A percentile compares a stretch with the other conserved stretches of the same genome.
Evolutionary conservation across 169 alveolate species (phyloP).

Genomic region (Plasmodium malariae): DNA sequence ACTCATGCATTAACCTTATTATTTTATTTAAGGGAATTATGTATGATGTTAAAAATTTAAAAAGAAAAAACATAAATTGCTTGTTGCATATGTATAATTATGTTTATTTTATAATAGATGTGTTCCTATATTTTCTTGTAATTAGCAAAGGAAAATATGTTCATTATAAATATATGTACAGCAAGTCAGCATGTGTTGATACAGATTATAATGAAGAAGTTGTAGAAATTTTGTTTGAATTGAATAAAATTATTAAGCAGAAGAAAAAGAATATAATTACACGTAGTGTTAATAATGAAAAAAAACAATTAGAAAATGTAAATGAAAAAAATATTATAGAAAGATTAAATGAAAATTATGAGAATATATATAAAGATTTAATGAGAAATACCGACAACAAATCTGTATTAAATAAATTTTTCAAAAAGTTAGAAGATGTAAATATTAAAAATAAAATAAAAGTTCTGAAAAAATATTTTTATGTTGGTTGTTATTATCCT

Average conservation of each 20-base stretch:
- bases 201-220: constrained; percentile 61
- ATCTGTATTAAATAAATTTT: constrained; percentile 37
- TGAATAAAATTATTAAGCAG: constrained; percentile 62
- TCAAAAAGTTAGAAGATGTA: constrained; percentile 51
- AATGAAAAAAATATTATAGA: constrained; percentile 69
- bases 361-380: constrained; percentile 53
- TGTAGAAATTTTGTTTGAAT: constrained; percentile 44
- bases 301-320: constrained; percentile 32
- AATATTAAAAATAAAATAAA: constrained; percentile 54
- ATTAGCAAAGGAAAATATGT: constrained; percentile 71
- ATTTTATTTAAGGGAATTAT: constrained; percentile 74
- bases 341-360: constrained; percentile 55
- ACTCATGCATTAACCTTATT: constrained; percentile 60
- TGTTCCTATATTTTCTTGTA: constrained; percentile 53
- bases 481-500: constrained; percentile 64
- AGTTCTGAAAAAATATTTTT: constrained; percentile 53
- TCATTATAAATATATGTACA: constrained; percentile 67
- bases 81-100: constrained; percentile 72
- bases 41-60: constrained; percentile 73
- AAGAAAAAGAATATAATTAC: constrained; percentile 18
- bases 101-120: constrained; percentile 45
- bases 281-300: neutral
- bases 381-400: constrained; percentile 28
- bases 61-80: constrained; percentile 52
- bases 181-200: constrained; percentile 1